phyloP scores from a whole-genome alignment of 768 basidiomycete genomes.

The Hysterangium stoloniferum region DNA sequence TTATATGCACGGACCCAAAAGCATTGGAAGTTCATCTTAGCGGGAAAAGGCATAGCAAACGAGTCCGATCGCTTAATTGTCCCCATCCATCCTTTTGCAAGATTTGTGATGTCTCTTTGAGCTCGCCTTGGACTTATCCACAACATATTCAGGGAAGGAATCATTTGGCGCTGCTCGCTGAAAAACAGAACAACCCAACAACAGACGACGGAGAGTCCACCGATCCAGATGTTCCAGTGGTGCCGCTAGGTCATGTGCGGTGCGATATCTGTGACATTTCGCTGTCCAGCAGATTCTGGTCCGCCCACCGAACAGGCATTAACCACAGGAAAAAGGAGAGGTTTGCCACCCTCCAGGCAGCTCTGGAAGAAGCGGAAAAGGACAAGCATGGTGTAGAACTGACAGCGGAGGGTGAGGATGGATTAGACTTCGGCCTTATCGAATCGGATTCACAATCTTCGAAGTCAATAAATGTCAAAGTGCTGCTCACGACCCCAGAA shows the following conservation, averaged over 20 bases:
- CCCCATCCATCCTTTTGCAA: constrained; percentile 6
- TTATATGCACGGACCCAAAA: constrained; percentile 22
- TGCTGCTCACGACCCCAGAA: neutral
- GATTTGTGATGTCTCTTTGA: constrained; percentile 5
- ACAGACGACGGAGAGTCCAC: neutral
- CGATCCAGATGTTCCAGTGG: neutral
- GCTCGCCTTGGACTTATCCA: neutral
- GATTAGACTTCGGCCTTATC: constrained; percentile 44
- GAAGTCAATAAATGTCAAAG: neutral
- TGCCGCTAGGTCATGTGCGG: neutral
- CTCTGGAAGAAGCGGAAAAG: constrained; percentile 43
- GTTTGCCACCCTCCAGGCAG: constrained; percentile 33
- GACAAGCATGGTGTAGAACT: constrained; percentile 47
- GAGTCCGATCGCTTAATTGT: constrained; percentile 11
- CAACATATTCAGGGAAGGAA: constrained; percentile 1
- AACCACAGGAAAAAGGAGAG: constrained; percentile 32
- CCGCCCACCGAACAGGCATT: constrained; percentile 1
- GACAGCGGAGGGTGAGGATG: constrained; percentile 20
- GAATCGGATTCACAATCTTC: constrained; percentile 20
- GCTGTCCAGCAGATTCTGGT: neutral
- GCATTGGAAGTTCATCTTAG: constrained; percentile 25
- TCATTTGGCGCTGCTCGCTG: neutral
- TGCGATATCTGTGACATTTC: constrained; percentile 5
- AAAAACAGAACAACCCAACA: neutral
- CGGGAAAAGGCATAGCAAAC: constrained; percentile 24